Percentiles rank a stretch among this genome's conserved stretches.
Conservation (phyloP, 345 rosid genomes). For the Pistacia integerrima region DNA sequence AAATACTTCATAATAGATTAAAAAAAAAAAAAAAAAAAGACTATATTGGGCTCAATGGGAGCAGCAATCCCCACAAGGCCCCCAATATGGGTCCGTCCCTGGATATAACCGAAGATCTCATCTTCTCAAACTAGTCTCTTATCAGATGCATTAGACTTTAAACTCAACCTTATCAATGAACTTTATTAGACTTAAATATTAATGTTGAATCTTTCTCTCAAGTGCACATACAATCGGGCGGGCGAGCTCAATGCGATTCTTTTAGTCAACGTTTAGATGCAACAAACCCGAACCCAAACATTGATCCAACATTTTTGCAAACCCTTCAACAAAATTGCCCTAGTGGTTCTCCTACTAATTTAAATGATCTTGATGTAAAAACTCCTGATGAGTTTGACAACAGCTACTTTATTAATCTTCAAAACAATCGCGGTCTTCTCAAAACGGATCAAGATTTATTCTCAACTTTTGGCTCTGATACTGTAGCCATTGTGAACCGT, state of each 20-base stretch:
- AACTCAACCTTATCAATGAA: too few species aligned
- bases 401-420: conserved; percentile 36
- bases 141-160: too few species aligned
- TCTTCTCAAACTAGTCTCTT: too few species aligned
- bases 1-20: too few species aligned
- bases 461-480: conserved; percentile 29
- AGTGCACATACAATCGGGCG: conserved; percentile 21
- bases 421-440: conserved; percentile 35
- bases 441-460: conserved; percentile 41
- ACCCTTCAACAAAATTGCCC: conserved; percentile 18
- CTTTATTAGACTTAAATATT: too few species aligned
- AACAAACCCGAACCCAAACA: neutral
- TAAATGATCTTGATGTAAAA: conserved; percentile 10
- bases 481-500: conserved; percentile 34
- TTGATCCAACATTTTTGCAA: conserved; percentile 9
- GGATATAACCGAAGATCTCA: too few species aligned
- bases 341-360: neutral
- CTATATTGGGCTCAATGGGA: too few species aligned
- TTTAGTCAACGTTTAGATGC: conserved; percentile 6
- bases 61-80: too few species aligned
- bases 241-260: conserved; percentile 14
- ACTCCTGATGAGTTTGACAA: conserved; percentile 29
- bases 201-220: neutral
- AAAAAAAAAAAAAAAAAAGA: too few species aligned
- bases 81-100: too few species aligned